A percentile compares a stretch with the other conserved stretches of the same genome.
Evolutionary conservation across 23 red algal species (phyloP).

Genomic region (Chondrus crispus): DNA sequence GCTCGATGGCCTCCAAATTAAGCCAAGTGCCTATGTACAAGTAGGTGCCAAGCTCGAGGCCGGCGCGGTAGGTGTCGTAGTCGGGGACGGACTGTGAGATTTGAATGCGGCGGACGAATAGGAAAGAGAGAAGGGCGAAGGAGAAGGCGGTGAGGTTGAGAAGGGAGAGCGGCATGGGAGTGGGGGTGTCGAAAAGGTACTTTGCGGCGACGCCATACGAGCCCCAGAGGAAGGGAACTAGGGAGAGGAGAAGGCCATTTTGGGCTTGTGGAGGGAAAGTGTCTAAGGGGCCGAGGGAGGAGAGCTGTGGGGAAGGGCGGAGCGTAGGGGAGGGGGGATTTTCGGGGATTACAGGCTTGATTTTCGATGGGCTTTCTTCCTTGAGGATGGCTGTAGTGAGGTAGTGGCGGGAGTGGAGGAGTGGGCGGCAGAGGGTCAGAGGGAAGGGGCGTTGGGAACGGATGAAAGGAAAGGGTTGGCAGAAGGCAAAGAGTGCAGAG

Average conservation of each 20-base stretch:
- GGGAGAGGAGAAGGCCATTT: conserved; percentile 33
- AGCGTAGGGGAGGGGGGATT: background rate
- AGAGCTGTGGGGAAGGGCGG: background rate
- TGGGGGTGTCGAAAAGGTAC: background rate
- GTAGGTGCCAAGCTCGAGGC: conserved; percentile 49
- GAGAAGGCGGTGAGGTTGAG: conserved; percentile 40
- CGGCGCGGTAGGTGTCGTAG: background rate
- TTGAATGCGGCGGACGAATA: background rate
- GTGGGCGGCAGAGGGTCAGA: background rate
- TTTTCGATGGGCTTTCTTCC: background rate
- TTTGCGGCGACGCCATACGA: conserved; percentile 41
- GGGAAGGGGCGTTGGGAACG: background rate
- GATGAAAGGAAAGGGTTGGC: too few species aligned
- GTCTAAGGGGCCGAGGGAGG: too few species aligned
- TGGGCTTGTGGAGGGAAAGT: background rate
- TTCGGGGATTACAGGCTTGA: background rate
- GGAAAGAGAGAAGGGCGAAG: background rate
- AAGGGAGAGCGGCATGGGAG: conserved; percentile 27
- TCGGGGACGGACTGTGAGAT: too few species aligned
- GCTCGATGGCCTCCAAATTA: conserved; percentile 30
- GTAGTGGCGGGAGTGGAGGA: background rate
- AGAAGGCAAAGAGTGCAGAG: too few species aligned
- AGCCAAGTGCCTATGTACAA: conserved; percentile 45
- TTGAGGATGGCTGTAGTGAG: background rate
- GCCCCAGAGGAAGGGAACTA: conserved; percentile 67